Evolutionary conservation across 176 grass and related monocot species (phyloP), one percentile per base, ranked within the genome.

Genomic region (Ampelocalamus luodianensis): DNA sequence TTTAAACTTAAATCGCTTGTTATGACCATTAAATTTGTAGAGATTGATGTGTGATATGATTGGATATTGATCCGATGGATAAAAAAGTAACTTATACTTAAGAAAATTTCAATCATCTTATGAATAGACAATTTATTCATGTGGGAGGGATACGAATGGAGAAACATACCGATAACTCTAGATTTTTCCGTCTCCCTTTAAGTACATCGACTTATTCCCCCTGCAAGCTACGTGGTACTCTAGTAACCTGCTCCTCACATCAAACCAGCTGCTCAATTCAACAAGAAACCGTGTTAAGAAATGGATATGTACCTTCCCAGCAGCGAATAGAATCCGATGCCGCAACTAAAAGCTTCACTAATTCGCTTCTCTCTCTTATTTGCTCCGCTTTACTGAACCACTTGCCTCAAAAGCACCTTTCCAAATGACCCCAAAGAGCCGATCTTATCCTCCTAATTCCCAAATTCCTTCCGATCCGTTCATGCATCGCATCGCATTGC

Each of bases 351-450:
- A 63, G 87, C 77, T 42, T 70, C 87, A 61, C 82, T 69, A 69
- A 74, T 56, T 39, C 18, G 1, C 42, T 29, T 49, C 88, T 42
- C 65, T 49, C 88, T 42, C 65, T 85, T 42, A 76, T 62, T 68
- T 76, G 38, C 29, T 13, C 40, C 5, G 36, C 86, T 71, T 83
- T 78, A 77, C n/a, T 23, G 6, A 49, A 7, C 89, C 80, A 83
- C 74, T 87, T 83, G 89, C 11, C 9, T 4, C 32, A 85, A 71
- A 71, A 89, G 82, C 87, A 23, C 5, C 88, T 90, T 90, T 83
- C 74, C 62, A 65, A 68, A 86, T 61, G 22, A 22, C 24, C 9
- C 48, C 60, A 38, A 22, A 64, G 22, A 62, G 14, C 5, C 59
- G 9, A 6, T 62, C 82, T 71, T 81, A 76, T 89, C 77, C 54